phyloP scores from a whole-genome alignment of 1,284 basidiomycete species.

The Moniliophthora roreri region DNA sequence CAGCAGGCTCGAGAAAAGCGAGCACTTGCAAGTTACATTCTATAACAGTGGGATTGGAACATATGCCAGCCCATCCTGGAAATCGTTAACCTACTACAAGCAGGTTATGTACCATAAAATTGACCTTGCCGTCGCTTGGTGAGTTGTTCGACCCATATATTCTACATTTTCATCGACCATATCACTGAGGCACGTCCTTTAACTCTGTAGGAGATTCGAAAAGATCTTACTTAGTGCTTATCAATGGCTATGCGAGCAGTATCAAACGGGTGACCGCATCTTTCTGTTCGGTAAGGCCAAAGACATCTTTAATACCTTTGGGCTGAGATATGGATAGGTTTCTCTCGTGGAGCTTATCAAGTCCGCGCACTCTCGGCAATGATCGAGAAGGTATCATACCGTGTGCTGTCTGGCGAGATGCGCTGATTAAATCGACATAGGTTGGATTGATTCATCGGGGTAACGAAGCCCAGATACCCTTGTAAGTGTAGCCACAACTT shows the following conservation, averaged over 20 bases:
- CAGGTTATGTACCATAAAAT: constrained; percentile 20
- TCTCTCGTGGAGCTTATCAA: constrained; percentile 37
- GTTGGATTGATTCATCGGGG: constrained; percentile 32
- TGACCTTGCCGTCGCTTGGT: constrained; percentile 32
- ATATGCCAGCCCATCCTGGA: constrained; percentile 29
- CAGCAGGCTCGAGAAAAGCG: constrained; percentile 17
- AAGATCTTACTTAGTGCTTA: constrained; percentile 34
- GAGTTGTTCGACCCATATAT: not conserved
- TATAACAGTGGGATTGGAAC: constrained; percentile 45
- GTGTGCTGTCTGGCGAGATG: not conserved
- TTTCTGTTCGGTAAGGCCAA: constrained; percentile 33
- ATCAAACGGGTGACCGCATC: constrained; percentile 31
- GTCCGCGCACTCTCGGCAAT: constrained; percentile 29
- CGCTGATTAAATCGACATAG: constrained; percentile 14
- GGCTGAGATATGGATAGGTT: constrained; percentile 22
- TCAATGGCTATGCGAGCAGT: constrained; percentile 38
- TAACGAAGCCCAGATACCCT: constrained; percentile 35
- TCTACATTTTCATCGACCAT: no score
- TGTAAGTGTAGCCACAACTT: constrained; percentile 22
- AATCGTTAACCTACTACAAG: constrained; percentile 16
- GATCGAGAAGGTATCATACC: constrained; percentile 30
- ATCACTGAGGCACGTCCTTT: not conserved
- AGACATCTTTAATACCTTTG: not conserved
- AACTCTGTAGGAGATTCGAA: constrained; percentile 30
- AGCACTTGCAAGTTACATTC: constrained; percentile 27